phyloP scores from a whole-genome alignment of 805 yeast species.

The Middelhovenomyces tepae region DNA sequence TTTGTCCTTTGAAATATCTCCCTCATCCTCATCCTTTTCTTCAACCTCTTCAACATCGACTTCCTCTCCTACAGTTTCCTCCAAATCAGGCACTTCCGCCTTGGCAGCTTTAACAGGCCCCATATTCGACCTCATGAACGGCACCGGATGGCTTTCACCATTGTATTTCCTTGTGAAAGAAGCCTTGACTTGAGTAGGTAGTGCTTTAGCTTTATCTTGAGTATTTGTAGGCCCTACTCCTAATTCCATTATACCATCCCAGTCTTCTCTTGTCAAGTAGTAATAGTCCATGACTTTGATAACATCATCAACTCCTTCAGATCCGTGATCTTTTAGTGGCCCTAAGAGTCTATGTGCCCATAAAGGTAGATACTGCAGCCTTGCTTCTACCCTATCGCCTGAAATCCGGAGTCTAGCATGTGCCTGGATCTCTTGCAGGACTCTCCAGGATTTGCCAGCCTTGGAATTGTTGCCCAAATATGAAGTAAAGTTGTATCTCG shows the following conservation, averaged over 20 bases:
- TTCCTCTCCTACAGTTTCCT: slow-evolving; percentile 61
- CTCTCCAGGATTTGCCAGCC: slow-evolving; percentile 63
- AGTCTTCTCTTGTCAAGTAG: slow-evolving; percentile 81
- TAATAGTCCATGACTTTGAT: slow-evolving; percentile 75
- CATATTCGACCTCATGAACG: slow-evolving; percentile 50
- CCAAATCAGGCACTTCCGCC: slow-evolving; percentile 47
- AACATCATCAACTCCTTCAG: slow-evolving; percentile 56
- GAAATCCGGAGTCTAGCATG: slow-evolving; percentile 76
- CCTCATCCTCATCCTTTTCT: slow-evolving; percentile 34
- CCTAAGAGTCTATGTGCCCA: slow-evolving; percentile 45
- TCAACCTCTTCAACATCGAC: slow-evolving; percentile 23
- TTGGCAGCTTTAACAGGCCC: slow-evolving; percentile 27
- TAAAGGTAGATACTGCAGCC: slow-evolving; percentile 68
- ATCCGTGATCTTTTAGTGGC: slow-evolving; percentile 50
- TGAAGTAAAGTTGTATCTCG: slow-evolving; percentile 68
- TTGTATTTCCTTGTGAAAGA: slow-evolving; percentile 86
- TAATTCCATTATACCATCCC: slow-evolving; percentile 81
- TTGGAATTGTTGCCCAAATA: slow-evolving; percentile 92
- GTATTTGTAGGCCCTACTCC: slow-evolving; percentile 52
- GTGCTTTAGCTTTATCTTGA: slow-evolving; percentile 44
- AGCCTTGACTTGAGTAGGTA: slow-evolving; percentile 71
- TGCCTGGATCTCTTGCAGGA: slow-evolving; percentile 80
- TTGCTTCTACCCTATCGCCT: slow-evolving; percentile 62
- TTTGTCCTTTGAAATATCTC: slow-evolving; percentile 52
- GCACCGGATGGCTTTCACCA: slow-evolving; percentile 66